Evolutionary conservation across 768 basidiomycete species (phyloP), one percentile per base, ranked within the genome.

Genomic region (Tylopilus sp.): DNA sequence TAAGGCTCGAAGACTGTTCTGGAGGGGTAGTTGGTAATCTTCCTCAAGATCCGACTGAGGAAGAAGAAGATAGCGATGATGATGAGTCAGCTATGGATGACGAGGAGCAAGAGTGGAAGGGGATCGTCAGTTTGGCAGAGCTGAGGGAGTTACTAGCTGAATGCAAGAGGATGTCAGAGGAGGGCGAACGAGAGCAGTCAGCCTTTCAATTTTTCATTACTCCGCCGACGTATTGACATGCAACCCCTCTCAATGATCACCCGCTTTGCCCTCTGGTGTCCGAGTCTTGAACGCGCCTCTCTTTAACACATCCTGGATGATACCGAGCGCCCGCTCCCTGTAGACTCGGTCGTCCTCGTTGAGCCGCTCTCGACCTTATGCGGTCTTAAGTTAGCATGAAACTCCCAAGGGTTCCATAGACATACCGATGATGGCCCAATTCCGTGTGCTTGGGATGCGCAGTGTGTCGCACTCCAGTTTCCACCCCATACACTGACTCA

Each of bases 401-500:
- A 20, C 15, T 26, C 23, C 7, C 20, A 26, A 36, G 8, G 11
- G 15, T 8, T 18, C 17, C 13, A 9, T 18, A 23, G 20, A 75
- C 83, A 20, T 48, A 93, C 95, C 94, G 26, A 95, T 70, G 45
- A 97, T 78, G 0, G 87, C 90, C 92, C 94, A 97, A 63, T 93
- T 93, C 52, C 92, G 79, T 36, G 95, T 97, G 66, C 89, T 92
- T 1, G 95, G 95, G 12, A 98, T 95, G 53, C 95, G 75, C 57
- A 98, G 67, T 22, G 75, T 80, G 69, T 98, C 95, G 48, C 83
- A 83, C 68, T 97, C 95, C 12, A 93, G 76, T 53, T 80, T 75
- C 89, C 93, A 98, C 3, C 95, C 95, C 64, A 84, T 88, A 60
- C 81, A 72, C 50, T 80, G 59, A 39, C 84, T 86, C 53, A 91